phyloP scores from a whole-genome alignment of 805 yeast genomes.

The Candida alai region DNA sequence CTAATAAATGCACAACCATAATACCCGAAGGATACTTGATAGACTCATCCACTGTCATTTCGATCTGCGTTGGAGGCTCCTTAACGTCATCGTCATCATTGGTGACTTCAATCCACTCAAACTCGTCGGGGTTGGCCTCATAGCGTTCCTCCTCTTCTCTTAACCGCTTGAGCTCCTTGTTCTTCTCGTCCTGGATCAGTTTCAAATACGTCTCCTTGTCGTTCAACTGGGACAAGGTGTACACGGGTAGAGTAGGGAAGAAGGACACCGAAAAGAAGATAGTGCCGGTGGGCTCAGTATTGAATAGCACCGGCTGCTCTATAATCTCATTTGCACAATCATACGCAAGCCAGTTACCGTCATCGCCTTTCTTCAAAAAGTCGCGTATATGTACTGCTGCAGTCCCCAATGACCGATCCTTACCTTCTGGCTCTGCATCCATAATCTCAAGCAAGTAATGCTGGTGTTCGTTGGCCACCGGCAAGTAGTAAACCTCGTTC shows the following conservation, averaged over 20 bases:
- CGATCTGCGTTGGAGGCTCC: slow-evolving; percentile 35
- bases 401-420: slow-evolving; percentile 63
- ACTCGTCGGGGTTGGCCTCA: slow-evolving; percentile 56
- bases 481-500: slow-evolving; percentile 56
- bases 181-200: slow-evolving; percentile 31
- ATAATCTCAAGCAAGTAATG: slow-evolving; percentile 53
- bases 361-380: slow-evolving; percentile 43
- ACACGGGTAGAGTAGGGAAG: slow-evolving; percentile 62
- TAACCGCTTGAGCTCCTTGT: slow-evolving; percentile 41
- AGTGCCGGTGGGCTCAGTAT: slow-evolving; percentile 42
- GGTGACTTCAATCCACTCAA: slow-evolving; percentile 57
- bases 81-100: slow-evolving; percentile 25
- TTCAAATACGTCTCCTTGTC: slow-evolving; percentile 43
- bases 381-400: slow-evolving; percentile 48
- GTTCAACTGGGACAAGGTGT: slow-evolving; percentile 52
- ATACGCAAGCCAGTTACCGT: slow-evolving; percentile 45
- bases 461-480: slow-evolving; percentile 59
- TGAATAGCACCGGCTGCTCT: slow-evolving; percentile 40
- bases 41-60: slow-evolving; percentile 51
- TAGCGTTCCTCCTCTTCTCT: slow-evolving; percentile 46
- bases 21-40: slow-evolving; percentile 59
- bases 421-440: slow-evolving; percentile 64
- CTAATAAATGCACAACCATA: slow-evolving; percentile 48
- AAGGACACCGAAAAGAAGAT: slow-evolving; percentile 57
- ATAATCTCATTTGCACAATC: slow-evolving; percentile 49